Evolutionary conservation across 768 basidiomycete genomes (phyloP), one percentile per base, ranked within the genome.

Genomic region (Serendipita sp.): DNA sequence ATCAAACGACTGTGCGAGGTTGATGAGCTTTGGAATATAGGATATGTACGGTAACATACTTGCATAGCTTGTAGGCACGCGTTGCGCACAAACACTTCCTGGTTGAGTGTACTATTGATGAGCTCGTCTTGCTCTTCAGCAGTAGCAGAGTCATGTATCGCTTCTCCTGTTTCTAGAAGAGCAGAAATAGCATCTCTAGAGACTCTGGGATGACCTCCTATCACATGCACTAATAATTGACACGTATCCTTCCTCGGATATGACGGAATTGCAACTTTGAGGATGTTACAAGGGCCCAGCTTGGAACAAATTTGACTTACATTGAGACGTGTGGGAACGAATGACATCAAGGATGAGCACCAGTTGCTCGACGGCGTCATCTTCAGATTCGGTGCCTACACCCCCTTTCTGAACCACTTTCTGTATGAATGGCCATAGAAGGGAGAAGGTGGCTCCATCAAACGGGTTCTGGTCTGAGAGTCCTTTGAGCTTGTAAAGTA

Each of bases 21-120:
- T 5, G 5, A 41, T 41, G 1, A 18, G 15, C 65, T 47, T 63
- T 46, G 37, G 44, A 47, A 41, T 7, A 60, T 2, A 63, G n/a
- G 3, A 2, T 24, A 18, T 51, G 18, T 11, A n/a, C 24, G 63
- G 66, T 18, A 32, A 58, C 76, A 30, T 54, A 92, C 93, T 80
- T 93, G 91, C 2, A 98, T 77, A 0, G 93, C 80, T 70, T 94
- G 92, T n/a, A 98, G 76, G 70, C 89, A 92, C 7, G 92, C 86
- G 70, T 87, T 88, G 15, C 95, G 81, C 1, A 89, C 90, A 70
- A 91, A 87, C 0, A 85, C 85, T 70, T 97, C 95, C 69, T 92
- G 89, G n/a, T 81, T 75, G 5, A 97, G 77, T 0, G 85, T 88
- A 2, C 92, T 91, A 8, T 72, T 75, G 28, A 97, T 76, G 46